Evolutionary conservation across 352 stramenopile species (phyloP).

Genomic region (Lagenidium sp.): DNA sequence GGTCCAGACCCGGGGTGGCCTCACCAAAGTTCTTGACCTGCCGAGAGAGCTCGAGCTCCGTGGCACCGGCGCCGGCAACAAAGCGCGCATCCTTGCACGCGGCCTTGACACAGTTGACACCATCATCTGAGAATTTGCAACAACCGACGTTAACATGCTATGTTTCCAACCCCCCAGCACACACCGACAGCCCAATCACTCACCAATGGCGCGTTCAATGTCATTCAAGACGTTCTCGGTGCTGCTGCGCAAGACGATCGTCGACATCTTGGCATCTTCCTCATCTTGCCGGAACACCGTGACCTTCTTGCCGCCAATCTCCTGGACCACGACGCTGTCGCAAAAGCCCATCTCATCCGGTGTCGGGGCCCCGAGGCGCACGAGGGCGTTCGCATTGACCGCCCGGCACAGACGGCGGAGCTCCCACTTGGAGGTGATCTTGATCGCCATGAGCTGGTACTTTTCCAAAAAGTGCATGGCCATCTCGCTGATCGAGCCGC

Average conservation of each 20-base stretch:
- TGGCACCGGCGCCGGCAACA: constrained; percentile 92
- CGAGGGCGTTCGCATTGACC: constrained; percentile 94
- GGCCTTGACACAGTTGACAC: constrained; percentile 95
- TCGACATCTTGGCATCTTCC: constrained; percentile 94
- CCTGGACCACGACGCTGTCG: constrained; percentile 89
- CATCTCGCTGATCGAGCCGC: constrained; percentile 98
- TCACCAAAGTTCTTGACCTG: constrained; percentile 94
- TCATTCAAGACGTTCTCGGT: constrained; percentile 98
- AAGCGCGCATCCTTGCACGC: constrained; percentile 92
- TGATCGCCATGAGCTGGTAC: constrained; percentile 96
- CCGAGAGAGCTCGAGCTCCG: constrained; percentile 95
- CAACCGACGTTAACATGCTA: too few species aligned
- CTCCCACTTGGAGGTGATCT: constrained; percentile 99
- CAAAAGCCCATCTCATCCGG: constrained; percentile 98
- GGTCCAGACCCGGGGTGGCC: constrained; percentile 95
- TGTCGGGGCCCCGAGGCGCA: constrained; percentile 94
- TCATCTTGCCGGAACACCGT: constrained; percentile 94
- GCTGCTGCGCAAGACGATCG: constrained; percentile 90
- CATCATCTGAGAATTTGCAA: constrained; percentile 89
- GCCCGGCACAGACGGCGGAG: constrained; percentile 95
- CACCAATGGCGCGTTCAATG: constrained; percentile 94
- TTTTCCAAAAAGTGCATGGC: constrained; percentile 98
- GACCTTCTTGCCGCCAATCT: constrained; percentile 95
- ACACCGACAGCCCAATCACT: constrained; percentile 2
- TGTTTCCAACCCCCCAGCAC: too few species aligned